A percentile compares a stretch with the other conserved stretches of the same genome.
phyloP scores from a whole-genome alignment of 345 rosid genomes.

The Lepidium didymum region DNA sequence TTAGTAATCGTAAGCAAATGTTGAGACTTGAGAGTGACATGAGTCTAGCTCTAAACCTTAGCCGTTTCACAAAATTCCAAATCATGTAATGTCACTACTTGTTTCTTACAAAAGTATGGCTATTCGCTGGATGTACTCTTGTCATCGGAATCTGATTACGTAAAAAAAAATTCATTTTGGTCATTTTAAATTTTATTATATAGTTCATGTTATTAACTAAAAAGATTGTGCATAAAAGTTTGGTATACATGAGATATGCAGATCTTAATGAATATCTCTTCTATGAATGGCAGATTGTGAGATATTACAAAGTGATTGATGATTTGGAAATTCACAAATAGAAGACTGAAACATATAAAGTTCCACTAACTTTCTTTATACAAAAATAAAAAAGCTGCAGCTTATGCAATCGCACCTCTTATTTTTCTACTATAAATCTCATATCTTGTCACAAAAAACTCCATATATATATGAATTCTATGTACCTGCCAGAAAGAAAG shows the following conservation, averaged over 20 bases:
- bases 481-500: too few relatives aligned
- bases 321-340: not conserved
- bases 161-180: too few relatives aligned
- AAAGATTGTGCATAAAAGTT: too few relatives aligned
- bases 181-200: too few relatives aligned
- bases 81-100: not conserved
- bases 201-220: too few relatives aligned
- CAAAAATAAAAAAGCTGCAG: slow-evolving; percentile 2
- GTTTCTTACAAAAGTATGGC: not conserved
- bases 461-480: too few relatives aligned
- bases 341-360: not conserved
- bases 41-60: not conserved
- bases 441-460: too few relatives aligned
- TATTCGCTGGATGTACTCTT: not conserved
- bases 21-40: not conserved
- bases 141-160: too few relatives aligned
- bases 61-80: slow-evolving; percentile 12
- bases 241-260: too few relatives aligned
- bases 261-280: too few relatives aligned
- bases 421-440: too few relatives aligned
- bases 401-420: slow-evolving; percentile 3
- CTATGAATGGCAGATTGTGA: slow-evolving; percentile 6
- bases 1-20: slow-evolving; percentile 5
- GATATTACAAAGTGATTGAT: slow-evolving; percentile 8
- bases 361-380: slow-evolving; percentile 16